These are phyloP conservation scores for Dictyostelium intermedium DNA, from an alignment of 78 protist genomes.

Conservation along the genomic window DNA sequence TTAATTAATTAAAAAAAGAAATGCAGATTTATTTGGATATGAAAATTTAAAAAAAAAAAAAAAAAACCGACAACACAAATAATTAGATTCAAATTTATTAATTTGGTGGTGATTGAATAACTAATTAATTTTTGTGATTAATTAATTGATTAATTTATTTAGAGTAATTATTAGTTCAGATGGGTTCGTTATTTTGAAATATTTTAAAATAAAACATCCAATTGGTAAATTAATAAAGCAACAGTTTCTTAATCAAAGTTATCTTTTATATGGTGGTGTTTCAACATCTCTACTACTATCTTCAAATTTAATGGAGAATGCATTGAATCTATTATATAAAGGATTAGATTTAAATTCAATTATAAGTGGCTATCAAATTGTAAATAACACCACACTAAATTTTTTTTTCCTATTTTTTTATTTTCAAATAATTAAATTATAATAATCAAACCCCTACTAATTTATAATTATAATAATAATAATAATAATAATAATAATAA, in stretches of 20 bases:
- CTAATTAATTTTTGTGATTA: neutral
- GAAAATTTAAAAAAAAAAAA: neutral
- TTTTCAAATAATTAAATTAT: neutral
- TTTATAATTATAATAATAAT: too few relatives aligned
- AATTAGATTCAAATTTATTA: neutral
- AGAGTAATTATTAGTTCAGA: conserved; percentile 44
- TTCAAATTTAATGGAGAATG: neutral
- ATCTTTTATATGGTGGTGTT: conserved; percentile 17
- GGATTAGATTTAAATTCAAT: conserved; percentile 44
- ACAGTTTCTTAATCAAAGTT: neutral
- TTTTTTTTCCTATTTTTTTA: neutral
- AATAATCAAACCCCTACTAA: too few relatives aligned
- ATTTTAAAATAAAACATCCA: conserved; percentile 30
- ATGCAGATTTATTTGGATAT: neutral
- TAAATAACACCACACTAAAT: neutral
- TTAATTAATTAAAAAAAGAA: too few relatives aligned
- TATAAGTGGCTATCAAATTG: neutral
- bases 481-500: too few relatives aligned
- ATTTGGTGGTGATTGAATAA: too few relatives aligned
- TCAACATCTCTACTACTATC: neutral
- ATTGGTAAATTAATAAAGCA: conserved; percentile 18
- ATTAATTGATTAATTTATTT: neutral
- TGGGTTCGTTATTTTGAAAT: conserved; percentile 6
- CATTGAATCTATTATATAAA: neutral
- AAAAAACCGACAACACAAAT: neutral